Evolutionary conservation across 306 rosid species (phyloP).

Genomic region (Sindora glabra): DNA sequence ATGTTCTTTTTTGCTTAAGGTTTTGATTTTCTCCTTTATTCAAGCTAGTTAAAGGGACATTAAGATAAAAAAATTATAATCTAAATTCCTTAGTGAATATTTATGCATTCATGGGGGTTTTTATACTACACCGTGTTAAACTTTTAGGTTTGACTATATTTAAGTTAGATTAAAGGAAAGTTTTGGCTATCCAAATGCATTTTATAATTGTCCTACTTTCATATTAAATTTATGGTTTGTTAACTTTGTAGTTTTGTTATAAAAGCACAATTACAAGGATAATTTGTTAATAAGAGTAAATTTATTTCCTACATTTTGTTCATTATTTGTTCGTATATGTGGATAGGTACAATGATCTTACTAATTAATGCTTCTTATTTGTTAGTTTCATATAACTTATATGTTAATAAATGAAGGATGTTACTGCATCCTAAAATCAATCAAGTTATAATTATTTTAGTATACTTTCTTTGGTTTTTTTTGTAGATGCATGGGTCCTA

Average conservation of each 20-base stretch:
- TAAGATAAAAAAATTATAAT: constrained; percentile 23
- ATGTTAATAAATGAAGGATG: too few relatives aligned
- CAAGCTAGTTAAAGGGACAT: constrained; percentile 14
- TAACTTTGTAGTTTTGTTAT: constrained; percentile 15
- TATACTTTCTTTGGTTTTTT: too few relatives aligned
- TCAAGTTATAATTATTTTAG: too few relatives aligned
- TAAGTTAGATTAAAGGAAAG: constrained; percentile 20
- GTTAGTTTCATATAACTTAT: too few relatives aligned
- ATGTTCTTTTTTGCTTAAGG: constrained; percentile 18
- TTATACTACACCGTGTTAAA: constrained; percentile 4
- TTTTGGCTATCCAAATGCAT: not conserved
- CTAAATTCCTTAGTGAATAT: constrained; percentile 10
- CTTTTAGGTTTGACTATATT: constrained; percentile 20
- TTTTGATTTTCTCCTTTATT: constrained; percentile 10
- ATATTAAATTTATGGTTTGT: not conserved
- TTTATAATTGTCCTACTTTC: not conserved
- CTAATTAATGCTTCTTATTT: too few relatives aligned
- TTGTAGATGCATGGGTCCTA: too few relatives aligned
- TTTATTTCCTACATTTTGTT: constrained; percentile 15
- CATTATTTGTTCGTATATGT: constrained; percentile 34
- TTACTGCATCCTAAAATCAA: too few relatives aligned
- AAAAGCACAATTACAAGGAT: constrained; percentile 16
- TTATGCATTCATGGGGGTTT: constrained; percentile 16
- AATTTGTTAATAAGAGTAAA: constrained; percentile 6
- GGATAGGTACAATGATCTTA: constrained; percentile 85